These are phyloP conservation scores for Ascochyta lentis DNA, from an alignment of 2,329 filamentous ascomycete species.

Conservation along the genomic window DNA sequence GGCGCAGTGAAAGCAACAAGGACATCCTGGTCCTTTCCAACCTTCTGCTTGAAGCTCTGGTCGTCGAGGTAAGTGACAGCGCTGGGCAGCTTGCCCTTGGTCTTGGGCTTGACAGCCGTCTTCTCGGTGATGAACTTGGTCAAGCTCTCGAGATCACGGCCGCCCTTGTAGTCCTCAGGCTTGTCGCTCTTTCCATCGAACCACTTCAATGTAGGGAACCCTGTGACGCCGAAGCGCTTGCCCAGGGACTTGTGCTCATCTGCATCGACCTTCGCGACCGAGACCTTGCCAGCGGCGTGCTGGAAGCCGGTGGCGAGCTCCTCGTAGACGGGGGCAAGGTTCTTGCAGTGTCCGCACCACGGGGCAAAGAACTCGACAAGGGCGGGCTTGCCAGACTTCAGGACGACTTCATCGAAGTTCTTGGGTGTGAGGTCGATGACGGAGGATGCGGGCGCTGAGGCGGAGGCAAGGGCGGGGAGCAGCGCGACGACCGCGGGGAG, in stretches of 20 bases:
- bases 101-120: slow-evolving; percentile 82
- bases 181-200: slow-evolving; percentile 93
- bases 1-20: slow-evolving; percentile 97
- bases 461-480: slow-evolving; percentile 56
- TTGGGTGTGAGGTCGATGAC: slow-evolving; percentile 87
- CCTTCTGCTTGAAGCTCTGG: slow-evolving; percentile 73
- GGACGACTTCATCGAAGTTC: slow-evolving; percentile 91
- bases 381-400: slow-evolving; percentile 91
- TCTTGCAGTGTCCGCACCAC: slow-evolving; percentile 99
- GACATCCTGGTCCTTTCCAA: slow-evolving; percentile 88
- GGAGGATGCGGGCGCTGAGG: slow-evolving; percentile 76
- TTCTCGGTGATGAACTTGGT: slow-evolving; percentile 82
- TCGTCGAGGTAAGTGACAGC: slow-evolving; percentile 82
- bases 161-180: slow-evolving; percentile 84
- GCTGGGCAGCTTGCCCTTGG: slow-evolving; percentile 74
- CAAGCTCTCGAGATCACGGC: slow-evolving; percentile 86
- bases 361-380: slow-evolving; percentile 98
- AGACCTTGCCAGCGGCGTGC: slow-evolving; percentile 75
- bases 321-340: slow-evolving; percentile 90
- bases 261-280: slow-evolving; percentile 95
- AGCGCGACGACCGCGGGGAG: slow-evolving; percentile 43
- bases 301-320: slow-evolving; percentile 80
- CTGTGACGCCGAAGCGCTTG: slow-evolving; percentile 85
- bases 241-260: slow-evolving; percentile 86
- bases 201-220: slow-evolving; percentile 96